A percentile compares a stretch with the other conserved stretches of the same genome.
phyloP scores from a whole-genome alignment of 2,329 filamentous ascomycete genomes.

The Mycosphaerella arachidis region DNA sequence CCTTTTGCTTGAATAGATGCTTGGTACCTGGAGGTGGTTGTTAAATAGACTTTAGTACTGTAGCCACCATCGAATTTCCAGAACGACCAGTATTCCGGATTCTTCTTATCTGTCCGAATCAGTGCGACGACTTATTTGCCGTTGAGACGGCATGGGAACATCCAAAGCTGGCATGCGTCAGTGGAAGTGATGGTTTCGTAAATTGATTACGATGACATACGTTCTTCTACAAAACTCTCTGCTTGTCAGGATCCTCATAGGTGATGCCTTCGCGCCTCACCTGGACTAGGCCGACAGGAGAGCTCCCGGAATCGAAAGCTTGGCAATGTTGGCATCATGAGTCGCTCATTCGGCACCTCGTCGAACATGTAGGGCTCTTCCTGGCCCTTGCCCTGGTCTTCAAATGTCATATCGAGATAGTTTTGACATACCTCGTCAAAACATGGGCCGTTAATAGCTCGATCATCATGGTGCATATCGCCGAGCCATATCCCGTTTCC shows the following conservation, averaged over 20 bases:
- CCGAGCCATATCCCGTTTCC: conserved; percentile 8
- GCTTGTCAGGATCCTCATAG: background rate
- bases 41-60: background rate
- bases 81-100: conserved; percentile 2
- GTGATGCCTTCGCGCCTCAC: background rate
- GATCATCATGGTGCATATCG: conserved; percentile 1
- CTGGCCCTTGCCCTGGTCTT: background rate
- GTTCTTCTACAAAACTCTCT: conserved; percentile 6
- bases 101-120: background rate
- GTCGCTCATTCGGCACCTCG: background rate
- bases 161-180: conserved; percentile 4
- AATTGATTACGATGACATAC: background rate
- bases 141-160: background rate
- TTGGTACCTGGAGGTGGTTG: background rate
- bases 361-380: conserved; percentile 6
- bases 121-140: conserved; percentile 5
- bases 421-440: conserved; percentile 2
- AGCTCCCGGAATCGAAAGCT: background rate
- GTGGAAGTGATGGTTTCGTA: background rate
- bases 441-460: background rate
- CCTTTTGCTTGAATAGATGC: background rate
- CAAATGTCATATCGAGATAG: conserved; percentile 2
- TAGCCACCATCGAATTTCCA: conserved; percentile 10
- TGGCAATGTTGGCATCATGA: background rate
- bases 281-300: background rate